phyloP scores from a whole-genome alignment of 2,329 filamentous ascomycete species.

The Chalaropsis thielavioides region DNA sequence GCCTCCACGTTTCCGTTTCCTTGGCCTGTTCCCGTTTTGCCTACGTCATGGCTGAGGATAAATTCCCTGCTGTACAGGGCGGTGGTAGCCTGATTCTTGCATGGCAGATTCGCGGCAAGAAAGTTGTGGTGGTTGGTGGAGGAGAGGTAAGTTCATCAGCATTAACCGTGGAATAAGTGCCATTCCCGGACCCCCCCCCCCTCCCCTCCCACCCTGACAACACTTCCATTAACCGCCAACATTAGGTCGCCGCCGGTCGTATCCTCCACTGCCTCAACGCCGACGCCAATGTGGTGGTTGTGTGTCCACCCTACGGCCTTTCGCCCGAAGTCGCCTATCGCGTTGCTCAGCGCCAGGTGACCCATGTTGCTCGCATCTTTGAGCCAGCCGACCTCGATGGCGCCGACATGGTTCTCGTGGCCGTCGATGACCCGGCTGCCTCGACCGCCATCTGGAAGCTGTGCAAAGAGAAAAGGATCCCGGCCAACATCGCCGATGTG shows the following conservation, averaged over 20 bases:
- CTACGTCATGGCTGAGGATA: constrained; percentile 17
- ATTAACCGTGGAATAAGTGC: background rate
- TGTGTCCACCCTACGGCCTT: constrained; percentile 65
- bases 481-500: constrained; percentile 93
- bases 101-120: constrained; percentile 85
- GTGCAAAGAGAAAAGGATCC: constrained; percentile 70
- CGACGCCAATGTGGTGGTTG: constrained; percentile 76
- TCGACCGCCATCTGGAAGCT: constrained; percentile 85
- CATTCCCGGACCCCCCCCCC: background rate
- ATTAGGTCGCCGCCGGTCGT: constrained; percentile 81
- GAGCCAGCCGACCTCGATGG: constrained; percentile 72
- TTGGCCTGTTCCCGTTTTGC: background rate
- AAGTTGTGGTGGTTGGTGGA: constrained; percentile 82
- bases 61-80: constrained; percentile 70
- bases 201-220: background rate
- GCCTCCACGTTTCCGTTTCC: no score
- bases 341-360: constrained; percentile 58
- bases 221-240: constrained; percentile 9
- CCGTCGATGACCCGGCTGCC: constrained; percentile 85
- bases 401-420: constrained; percentile 77
- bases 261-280: constrained; percentile 91
- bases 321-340: constrained; percentile 81
- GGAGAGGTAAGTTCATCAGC: constrained; percentile 57
- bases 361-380: constrained; percentile 71
- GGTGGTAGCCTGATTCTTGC: constrained; percentile 88